phyloP scores from a whole-genome alignment of 495 filamentous ascomycete species.

The Penicillium tannophilum region DNA sequence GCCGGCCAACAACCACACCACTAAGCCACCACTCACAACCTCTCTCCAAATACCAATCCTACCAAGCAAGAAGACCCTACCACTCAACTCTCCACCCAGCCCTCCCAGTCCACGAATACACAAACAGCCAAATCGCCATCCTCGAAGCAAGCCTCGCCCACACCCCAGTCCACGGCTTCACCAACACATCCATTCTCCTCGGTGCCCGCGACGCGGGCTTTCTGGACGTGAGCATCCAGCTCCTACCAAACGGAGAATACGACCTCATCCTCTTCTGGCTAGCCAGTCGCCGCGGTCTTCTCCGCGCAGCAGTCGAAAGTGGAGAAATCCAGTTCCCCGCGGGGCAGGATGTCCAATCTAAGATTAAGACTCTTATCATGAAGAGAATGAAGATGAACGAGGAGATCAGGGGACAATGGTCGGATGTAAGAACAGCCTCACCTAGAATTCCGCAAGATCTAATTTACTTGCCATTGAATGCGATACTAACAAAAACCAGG shows the following conservation, averaged over 20 bases:
- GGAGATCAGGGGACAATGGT: slow-evolving; percentile 72
- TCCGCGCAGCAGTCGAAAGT: slow-evolving; percentile 53
- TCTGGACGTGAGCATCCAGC: slow-evolving; percentile 79
- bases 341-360: slow-evolving; percentile 49
- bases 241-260: slow-evolving; percentile 79
- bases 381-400: slow-evolving; percentile 72
- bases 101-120: slow-evolving; percentile 61
- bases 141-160: slow-evolving; percentile 78
- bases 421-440: slow-evolving; percentile 64
- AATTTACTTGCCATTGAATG: not conserved
- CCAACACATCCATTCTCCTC: slow-evolving; percentile 64
- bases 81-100: slow-evolving; percentile 69
- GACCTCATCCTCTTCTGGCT: slow-evolving; percentile 83
- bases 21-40: slow-evolving; percentile 8
- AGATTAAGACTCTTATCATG: slow-evolving; percentile 66
- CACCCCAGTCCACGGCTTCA: slow-evolving; percentile 84
- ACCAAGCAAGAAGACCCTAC: slow-evolving; percentile 45
- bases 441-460: not conserved
- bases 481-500: slow-evolving; percentile 50
- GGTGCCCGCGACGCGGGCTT: slow-evolving; percentile 84
- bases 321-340: slow-evolving; percentile 16
- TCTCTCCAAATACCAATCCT: not conserved
- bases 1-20: slow-evolving; percentile 1
- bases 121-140: slow-evolving; percentile 69
- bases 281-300: slow-evolving; percentile 61